A percentile compares a stretch with the other conserved stretches of the same genome.
These are phyloP conservation scores for Phaeosphaeriaceae sp. DNA, from an alignment of 2,329 filamentous ascomycete genomes.

Conservation along the genomic window DNA sequence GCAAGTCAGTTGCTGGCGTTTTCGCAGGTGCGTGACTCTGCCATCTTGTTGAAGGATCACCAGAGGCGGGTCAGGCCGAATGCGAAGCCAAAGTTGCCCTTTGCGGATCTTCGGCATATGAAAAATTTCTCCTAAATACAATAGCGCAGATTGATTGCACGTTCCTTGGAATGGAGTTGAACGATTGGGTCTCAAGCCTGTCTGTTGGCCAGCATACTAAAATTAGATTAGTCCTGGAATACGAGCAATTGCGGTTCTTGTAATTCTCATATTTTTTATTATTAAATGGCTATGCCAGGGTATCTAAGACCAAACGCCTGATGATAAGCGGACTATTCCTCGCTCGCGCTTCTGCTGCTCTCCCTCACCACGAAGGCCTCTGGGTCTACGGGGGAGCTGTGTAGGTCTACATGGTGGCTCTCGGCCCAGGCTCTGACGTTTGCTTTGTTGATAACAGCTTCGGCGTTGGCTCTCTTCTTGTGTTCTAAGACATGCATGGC, in stretches of 20 bases:
- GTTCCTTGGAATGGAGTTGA: background rate
- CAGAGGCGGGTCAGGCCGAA: background rate
- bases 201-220: background rate
- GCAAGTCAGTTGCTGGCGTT: too few relatives aligned
- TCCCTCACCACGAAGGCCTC: conserved; percentile 74
- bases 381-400: conserved; percentile 68
- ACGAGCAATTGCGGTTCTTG: background rate
- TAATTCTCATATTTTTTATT: background rate
- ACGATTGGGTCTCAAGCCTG: background rate
- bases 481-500: conserved; percentile 75
- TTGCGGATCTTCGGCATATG: conserved; percentile 1
- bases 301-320: conserved; percentile 12
- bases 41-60: background rate
- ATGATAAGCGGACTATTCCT: conserved; percentile 23
- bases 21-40: background rate
- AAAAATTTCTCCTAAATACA: background rate
- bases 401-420: conserved; percentile 66
- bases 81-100: background rate
- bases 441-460: conserved; percentile 62
- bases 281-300: conserved; percentile 2
- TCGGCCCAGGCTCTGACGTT: conserved; percentile 71
- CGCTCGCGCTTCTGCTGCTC: conserved; percentile 52
- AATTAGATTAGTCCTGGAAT: background rate
- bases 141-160: background rate
- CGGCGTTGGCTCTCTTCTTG: conserved; percentile 57